Base-by-base conservation (phyloP, 306 rosid genomes). In the Ormosia semicastrata region DNA sequence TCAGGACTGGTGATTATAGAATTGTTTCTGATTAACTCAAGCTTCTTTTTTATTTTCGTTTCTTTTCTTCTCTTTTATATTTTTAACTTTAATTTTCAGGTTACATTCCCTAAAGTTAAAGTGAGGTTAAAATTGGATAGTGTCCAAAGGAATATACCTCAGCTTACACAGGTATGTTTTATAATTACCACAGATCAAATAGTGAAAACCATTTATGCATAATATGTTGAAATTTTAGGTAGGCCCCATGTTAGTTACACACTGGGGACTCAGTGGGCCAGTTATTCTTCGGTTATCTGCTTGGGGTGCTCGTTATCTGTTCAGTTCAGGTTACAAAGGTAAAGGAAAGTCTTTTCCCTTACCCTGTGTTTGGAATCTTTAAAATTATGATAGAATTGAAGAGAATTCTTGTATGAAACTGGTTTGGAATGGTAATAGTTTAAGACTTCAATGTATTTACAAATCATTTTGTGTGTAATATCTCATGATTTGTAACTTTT, bases 261-360 rank as follows among this genome's bases (percentile, higher is more conserved):
- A 95, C 5, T 91, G 98, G 98, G 98, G 98, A 85, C 91, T 95
- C 81, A 95, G 98, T 82, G 98, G 98, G 40, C 98, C 98, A 0
- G 97, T 78, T 73, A 83, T 95, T 87, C 98, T 95, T 76, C 91
- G 95, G 44, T 81, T 95, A 84, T 95, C 98, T 78, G 98, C 98
- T 73, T 95, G 98, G 98, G 97, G 93, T 64, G 98, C 98, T 62
- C 94, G 98, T 73, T 82, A 86, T 58, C 86, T 95, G 67, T 93
- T 94, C 72, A 53, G 83, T 78, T 89, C 94, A 76, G 77, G 85
- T 62, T 95, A 95, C 90, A 90, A 82, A 83, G 97, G 97, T 85
- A 83, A 81, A 72, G 30, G 41, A 74, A 43, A 73, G 52, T 49
- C 52, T 37, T 56, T 57, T 53, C 53, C 10, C 59, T 74, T 68